Evolutionary conservation across 2,329 filamentous ascomycete genomes (phyloP), one percentile per base, ranked within the genome.

Genomic region (Neofusicoccum sp.): DNA sequence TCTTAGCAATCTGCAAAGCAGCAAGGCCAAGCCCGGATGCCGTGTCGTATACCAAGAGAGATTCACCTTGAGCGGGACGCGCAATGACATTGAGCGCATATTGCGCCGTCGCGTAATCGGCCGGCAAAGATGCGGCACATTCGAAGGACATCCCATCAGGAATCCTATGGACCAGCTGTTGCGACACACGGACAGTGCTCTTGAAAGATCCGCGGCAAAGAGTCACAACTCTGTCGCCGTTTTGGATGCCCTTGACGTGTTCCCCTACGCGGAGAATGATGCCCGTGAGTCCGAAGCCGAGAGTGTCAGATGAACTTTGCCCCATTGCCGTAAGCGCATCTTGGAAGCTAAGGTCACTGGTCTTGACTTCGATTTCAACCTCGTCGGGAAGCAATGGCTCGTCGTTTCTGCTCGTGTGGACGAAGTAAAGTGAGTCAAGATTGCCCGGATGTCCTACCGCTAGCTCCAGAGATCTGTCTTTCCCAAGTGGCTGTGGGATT

Each of bases 11-110:
- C 16, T 61, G 62, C 4, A 69, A 56, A 7, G 59, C 63, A 11
- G 67, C 66, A 33, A 64, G 64, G 16, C 67, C 67, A 7, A 66
- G 28, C 6, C 62, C 64, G 8, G 65, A 61, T 64, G 64, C 29
- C 5, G 67, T 67, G 6, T 60, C 28, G 34, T 68, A 66, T 14
- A 77, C 73, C 11, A 77, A 67, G 14, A 77, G 65, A 3, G 45
- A 65, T 1, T 68, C 63, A 0, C 54, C 62, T 31, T 60, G 37
- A 0, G 37, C 16, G 6, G 70, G 11, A 22, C 43, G 59, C 6
- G 66, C 70, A 1, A 66, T 43, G 67, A 63, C 64, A 12, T 67
- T 41, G 2, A 74, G 64, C 29, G 64, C 64, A 56, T 69, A 43
- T 8, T 58, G 52, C 12, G 52, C 52, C 33, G 52, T 31, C 9